Percentiles rank a stretch among this genome's conserved stretches.
These are phyloP conservation scores for Fusarium falciforme DNA, from an alignment of 2,329 filamentous ascomycete genomes.

Conservation along the genomic window DNA sequence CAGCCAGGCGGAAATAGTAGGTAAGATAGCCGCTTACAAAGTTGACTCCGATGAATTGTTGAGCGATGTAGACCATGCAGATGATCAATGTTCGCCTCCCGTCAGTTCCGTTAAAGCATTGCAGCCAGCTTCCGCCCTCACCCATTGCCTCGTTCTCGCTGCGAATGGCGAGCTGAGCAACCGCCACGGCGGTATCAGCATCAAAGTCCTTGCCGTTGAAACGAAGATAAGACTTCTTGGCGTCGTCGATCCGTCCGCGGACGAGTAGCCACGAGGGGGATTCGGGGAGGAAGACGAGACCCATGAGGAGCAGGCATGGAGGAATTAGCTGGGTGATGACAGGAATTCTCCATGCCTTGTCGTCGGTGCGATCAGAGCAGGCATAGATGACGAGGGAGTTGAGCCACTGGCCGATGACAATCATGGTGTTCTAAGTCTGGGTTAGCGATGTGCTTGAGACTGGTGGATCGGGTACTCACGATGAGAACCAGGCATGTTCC, in stretches of 20 bases:
- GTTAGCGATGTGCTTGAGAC: neutral
- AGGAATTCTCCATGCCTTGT: constrained; percentile 57
- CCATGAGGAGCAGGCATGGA: constrained; percentile 50
- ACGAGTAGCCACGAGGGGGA: constrained; percentile 59
- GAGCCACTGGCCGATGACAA: constrained; percentile 46
- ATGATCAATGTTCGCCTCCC: neutral
- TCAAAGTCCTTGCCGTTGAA: constrained; percentile 44
- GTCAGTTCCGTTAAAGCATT: constrained; percentile 6
- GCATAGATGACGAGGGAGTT: constrained; percentile 42
- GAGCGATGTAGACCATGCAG: neutral
- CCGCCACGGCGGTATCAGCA: constrained; percentile 23
- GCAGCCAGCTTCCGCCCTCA: constrained; percentile 2
- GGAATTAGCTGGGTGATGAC: constrained; percentile 58
- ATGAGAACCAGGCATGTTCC: constrained; percentile 40
- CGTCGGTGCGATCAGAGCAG: constrained; percentile 29
- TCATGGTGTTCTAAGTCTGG: constrained; percentile 44
- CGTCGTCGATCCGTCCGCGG: constrained; percentile 51
- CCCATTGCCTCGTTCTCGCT: neutral
- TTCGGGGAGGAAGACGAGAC: constrained; percentile 49
- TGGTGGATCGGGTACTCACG: neutral
- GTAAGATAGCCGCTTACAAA: neutral
- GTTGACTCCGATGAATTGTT: neutral
- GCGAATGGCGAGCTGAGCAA: constrained; percentile 39
- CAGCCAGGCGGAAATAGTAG: constrained; percentile 18
- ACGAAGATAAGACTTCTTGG: constrained; percentile 35